Base-by-base conservation (phyloP, 2,329 filamentous ascomycete genomes). In the Phyllosticta citribraziliensis region DNA sequence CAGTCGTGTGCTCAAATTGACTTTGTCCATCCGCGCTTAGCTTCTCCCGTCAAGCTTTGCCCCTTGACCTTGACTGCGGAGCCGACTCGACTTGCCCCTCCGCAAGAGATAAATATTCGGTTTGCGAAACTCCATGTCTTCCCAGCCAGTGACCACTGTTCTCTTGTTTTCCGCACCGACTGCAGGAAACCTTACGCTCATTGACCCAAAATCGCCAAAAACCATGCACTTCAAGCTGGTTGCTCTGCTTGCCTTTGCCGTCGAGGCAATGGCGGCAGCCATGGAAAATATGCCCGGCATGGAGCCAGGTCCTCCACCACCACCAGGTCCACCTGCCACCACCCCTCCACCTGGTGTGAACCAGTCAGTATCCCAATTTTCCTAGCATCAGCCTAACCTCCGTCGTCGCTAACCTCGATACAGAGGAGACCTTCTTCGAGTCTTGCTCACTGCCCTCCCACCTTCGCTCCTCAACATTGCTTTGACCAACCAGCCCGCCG, bases 391-490 rank as follows among this genome's bases (percentile, higher is more conserved):
- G 5, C 56, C 40, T 14, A 25, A 30, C 47, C 51, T 59, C 57
- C 11, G 35, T 56, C 22, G 35, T 40, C 5, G 55, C 58, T 19
- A 47, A 47, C 17, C 17, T 47, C 5, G 6, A 8, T n/a, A 4
- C n/a, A 47, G 40, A 8, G 40, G 40, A 47, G 40, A 47, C 4
- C 3, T 47, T 14, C 17, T 47, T 12, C 40, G 17, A 17, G 74
- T 76, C 60, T 74, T 80, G 59, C 68, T 73, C 64, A 78, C 76
- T 20, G 78, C 75, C 52, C 71, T 80, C 56, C 78, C 78, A 19
- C 64, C 71, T 27, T 74, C 76, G 5, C 67, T 74, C 56, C 64
- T 75, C 62, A 67, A 68, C 17, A 69, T 74, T 62, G 77, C 74
- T 40, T 64, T 76, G 57, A 76, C 75, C 63, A 76, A 77, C 68